These are phyloP conservation scores for Primulina tabacum DNA, from an alignment of 257 asterid species.

Conservation along the genomic window DNA sequence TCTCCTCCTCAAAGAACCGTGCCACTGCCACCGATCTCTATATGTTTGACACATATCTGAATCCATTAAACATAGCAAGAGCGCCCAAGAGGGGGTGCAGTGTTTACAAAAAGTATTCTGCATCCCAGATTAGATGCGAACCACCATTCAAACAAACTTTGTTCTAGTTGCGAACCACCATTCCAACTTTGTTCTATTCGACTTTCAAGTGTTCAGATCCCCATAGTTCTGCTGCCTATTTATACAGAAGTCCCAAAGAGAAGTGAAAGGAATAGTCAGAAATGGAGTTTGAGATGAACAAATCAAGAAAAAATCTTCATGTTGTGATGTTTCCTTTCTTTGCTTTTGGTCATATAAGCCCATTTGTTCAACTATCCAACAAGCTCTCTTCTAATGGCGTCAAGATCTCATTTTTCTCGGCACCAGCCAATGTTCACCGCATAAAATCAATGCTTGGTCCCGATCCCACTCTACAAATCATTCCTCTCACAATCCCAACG, in stretches of 20 bases:
- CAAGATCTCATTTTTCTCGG: conserved; percentile 42
- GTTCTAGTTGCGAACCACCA: no score
- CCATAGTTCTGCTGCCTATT: no score
- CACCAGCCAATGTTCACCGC: conserved; percentile 38
- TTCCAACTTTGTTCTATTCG: no score
- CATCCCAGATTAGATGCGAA: no score
- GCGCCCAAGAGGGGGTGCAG: no score
- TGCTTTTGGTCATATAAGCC: conserved; percentile 57
- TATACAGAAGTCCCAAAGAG: not conserved
- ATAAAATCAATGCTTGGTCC: conserved; percentile 38
- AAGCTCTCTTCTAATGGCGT: conserved; percentile 43
- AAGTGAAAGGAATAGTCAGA: not conserved
- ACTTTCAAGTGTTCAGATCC: no score
- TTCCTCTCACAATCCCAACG: conserved; percentile 42
- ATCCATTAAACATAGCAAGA: no score
- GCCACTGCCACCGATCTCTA: no score
- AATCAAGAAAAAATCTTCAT: conserved; percentile 26
- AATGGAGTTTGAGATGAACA: not conserved
- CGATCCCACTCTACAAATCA: conserved; percentile 24
- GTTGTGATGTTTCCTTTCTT: conserved; percentile 51
- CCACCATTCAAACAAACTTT: no score
- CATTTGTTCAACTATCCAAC: conserved; percentile 53
- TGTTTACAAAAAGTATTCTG: no score
- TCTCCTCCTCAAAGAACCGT: no score
- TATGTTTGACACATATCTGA: no score